Base-by-base conservation (phyloP, 805 yeast genomes). In the Zygosaccharomyces siamensis region DNA sequence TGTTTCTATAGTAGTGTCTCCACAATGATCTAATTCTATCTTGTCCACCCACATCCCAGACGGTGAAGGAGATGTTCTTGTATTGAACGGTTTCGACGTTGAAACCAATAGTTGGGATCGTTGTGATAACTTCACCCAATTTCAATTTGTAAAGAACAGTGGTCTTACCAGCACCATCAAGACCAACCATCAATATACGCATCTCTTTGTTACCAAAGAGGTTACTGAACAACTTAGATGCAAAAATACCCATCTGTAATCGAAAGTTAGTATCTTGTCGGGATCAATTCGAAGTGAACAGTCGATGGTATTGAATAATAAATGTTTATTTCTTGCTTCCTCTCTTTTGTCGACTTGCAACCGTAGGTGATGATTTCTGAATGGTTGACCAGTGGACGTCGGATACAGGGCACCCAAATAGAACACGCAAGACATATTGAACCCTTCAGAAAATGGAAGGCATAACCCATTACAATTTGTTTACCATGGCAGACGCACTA, bases 1-100 rank as follows among this genome's bases (percentile, higher is more conserved):
- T 89, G 81, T 92, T 92, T 76, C 92, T 96, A 87, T 83, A 92
- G 73, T 92, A 92, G 75, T 92, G 95, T 82, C 97, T 86, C 98
- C 98, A 92, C 73, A 92, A 78, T 52, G 98, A 97, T 77, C 98
- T 87, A 68, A 92, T 92, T 77, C 90, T 90, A 74, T 89, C 97
- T 79, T 92, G 98, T 81, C 98, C 98, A 86, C 98, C 98, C 63
- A 90, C 97, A 81, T 92, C 98, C 98, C 97, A 89, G 57, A 89
- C 97, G 52, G 96, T 89, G 77, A 89, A 89, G 39, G 95, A 85
- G 72, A 89, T 88, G 83, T 89, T 89, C 78, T 89, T 89, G 80
- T 89, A 89, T 78, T 89, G 96, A 65, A 89, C 96, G 54, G 97
- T 89, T 76, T 89, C 97, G 62, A 89, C 97, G 72, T 89, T 89